Conservation (phyloP, 108 stramenopile genomes). For the Tribonema minus region DNA sequence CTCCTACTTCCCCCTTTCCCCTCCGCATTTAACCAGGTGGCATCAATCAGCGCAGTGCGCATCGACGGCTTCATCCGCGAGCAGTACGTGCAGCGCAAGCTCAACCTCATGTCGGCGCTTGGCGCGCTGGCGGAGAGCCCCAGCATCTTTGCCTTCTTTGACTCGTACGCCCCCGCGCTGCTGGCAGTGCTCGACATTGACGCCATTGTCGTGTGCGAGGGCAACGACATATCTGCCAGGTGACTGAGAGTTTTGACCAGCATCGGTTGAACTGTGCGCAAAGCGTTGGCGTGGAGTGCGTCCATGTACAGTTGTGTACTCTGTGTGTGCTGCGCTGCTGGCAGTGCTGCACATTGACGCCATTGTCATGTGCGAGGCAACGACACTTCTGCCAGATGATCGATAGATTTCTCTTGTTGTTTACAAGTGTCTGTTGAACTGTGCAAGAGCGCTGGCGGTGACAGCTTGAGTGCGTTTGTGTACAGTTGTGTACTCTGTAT, state of each 20-base stretch:
- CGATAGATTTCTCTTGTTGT: too few species aligned
- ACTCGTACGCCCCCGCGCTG: background rate
- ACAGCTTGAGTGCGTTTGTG: background rate
- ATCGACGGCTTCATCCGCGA: conserved; percentile 36
- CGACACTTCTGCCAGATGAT: too few species aligned
- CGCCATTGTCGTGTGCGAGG: conserved; percentile 32
- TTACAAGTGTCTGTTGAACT: too few species aligned
- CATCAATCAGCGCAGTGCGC: background rate
- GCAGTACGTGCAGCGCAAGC: background rate
- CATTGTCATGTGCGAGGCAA: conserved; percentile 32
- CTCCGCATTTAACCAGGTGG: too few species aligned
- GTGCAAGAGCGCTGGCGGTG: too few species aligned
- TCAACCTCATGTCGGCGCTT: background rate
- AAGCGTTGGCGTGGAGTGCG: too few species aligned
- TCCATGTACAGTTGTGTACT: too few species aligned
- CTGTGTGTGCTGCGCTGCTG: conserved; percentile 7
- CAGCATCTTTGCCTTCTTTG: background rate
- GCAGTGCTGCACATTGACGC: conserved; percentile 30
- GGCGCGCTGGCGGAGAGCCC: background rate
- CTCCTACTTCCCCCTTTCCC: too few species aligned
- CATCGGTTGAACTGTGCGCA: too few species aligned
- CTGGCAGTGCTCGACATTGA: conserved; percentile 24
- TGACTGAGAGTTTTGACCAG: too few species aligned
- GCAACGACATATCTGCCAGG: too few species aligned
- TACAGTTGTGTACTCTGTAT: background rate